A percentile compares a stretch with the other conserved stretches of the same genome.
Evolutionary conservation across 495 filamentous ascomycete species (phyloP).

Genomic region (Jackrogersella multiformis): DNA sequence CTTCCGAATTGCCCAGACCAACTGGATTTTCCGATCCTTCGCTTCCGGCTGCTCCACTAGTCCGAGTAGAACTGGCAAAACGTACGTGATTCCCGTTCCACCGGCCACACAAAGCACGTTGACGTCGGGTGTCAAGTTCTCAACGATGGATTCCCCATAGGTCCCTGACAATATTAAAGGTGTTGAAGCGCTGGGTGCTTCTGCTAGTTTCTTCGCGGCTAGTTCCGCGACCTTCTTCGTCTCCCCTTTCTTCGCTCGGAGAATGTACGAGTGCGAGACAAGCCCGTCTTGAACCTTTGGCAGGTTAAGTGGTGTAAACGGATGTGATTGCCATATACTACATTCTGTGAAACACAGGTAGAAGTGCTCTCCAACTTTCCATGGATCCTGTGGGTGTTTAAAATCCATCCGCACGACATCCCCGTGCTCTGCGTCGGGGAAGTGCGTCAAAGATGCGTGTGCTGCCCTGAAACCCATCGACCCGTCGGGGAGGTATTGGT

Average conservation of each 20-base stretch:
- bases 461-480: slow-evolving; percentile 59
- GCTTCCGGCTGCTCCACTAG: slow-evolving; percentile 48
- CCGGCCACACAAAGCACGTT: slow-evolving; percentile 71
- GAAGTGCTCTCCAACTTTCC: slow-evolving; percentile 72
- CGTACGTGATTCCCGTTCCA: slow-evolving; percentile 71
- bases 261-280: slow-evolving; percentile 68
- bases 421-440: slow-evolving; percentile 59
- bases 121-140: slow-evolving; percentile 49
- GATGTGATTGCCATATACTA: slow-evolving; percentile 73
- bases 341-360: slow-evolving; percentile 68
- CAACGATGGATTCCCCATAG: slow-evolving; percentile 64
- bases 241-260: slow-evolving; percentile 68
- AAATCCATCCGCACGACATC: slow-evolving; percentile 67
- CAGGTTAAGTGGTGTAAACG: slow-evolving; percentile 67
- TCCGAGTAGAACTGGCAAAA: slow-evolving; percentile 63
- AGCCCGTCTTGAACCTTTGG: slow-evolving; percentile 48
- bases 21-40: slow-evolving; percentile 56
- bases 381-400: slow-evolving; percentile 62
- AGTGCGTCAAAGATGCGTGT: slow-evolving; percentile 57
- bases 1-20: slow-evolving; percentile 70
- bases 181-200: slow-evolving; percentile 47
- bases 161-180: slow-evolving; percentile 66
- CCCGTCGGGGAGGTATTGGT: slow-evolving; percentile 49
- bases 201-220: slow-evolving; percentile 45
- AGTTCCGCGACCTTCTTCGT: slow-evolving; percentile 63